A percentile compares a stretch with the other conserved stretches of the same genome.
phyloP scores from a whole-genome alignment of 352 stramenopile genomes.

The Pelagophyceae sp. region DNA sequence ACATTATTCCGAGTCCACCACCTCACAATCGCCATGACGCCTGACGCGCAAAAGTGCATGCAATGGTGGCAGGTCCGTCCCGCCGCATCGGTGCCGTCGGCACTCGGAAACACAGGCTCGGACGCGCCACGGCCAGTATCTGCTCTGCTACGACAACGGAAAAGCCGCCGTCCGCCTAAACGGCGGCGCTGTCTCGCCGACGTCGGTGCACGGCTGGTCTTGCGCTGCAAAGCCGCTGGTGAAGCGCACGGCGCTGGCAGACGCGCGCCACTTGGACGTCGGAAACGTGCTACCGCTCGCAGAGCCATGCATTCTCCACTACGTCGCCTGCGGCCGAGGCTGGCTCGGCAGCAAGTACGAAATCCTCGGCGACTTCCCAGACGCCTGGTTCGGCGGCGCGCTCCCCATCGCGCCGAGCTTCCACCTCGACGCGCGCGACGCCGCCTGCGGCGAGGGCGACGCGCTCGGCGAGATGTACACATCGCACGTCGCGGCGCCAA shows the following conservation, averaged over 20 bases:
- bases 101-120: too few relatives aligned
- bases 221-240: background rate
- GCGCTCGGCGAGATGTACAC: background rate
- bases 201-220: slow-evolving; percentile 37
- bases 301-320: slow-evolving; percentile 35
- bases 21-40: slow-evolving; percentile 28
- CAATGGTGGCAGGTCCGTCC: slow-evolving; percentile 29
- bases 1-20: slow-evolving; percentile 34
- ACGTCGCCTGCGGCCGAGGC: slow-evolving; percentile 31
- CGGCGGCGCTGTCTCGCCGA: slow-evolving; percentile 19
- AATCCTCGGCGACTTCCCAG: slow-evolving; percentile 31
- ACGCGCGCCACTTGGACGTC: slow-evolving; percentile 33
- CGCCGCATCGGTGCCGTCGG: too few relatives aligned
- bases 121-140: slow-evolving; percentile 35
- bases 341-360: slow-evolving; percentile 38
- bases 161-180: slow-evolving; percentile 30
- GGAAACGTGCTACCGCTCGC: slow-evolving; percentile 21
- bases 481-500: slow-evolving; percentile 9
- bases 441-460: background rate
- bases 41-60: slow-evolving; percentile 24
- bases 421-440: slow-evolving; percentile 34
- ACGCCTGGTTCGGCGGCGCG: slow-evolving; percentile 35
- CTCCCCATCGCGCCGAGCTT: slow-evolving; percentile 38
- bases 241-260: slow-evolving; percentile 28
- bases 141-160: slow-evolving; percentile 39